A percentile compares a stretch with the other conserved stretches of the same genome.
Conservation (phyloP, 2,329 filamentous ascomycete genomes). For the Bipolaris oryzae region DNA sequence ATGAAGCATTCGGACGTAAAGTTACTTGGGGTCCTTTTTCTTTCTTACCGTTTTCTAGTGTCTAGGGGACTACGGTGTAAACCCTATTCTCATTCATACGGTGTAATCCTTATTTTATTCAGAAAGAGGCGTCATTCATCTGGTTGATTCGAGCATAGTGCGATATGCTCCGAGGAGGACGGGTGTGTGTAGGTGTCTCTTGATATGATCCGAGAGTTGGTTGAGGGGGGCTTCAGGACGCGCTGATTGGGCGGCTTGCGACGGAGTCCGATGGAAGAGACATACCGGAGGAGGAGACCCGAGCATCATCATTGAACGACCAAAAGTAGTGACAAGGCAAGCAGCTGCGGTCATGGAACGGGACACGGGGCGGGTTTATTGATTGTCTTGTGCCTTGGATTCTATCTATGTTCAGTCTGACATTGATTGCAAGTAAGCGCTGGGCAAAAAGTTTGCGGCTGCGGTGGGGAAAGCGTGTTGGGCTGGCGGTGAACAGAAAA, state of each 20-base stretch:
- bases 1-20: background rate
- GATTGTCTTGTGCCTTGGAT: background rate
- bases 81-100: too few relatives aligned
- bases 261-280: slow-evolving; percentile 29
- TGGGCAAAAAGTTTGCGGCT: background rate
- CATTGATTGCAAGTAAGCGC: background rate
- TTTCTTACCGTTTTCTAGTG: background rate
- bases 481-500: slow-evolving; percentile 6
- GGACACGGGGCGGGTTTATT: background rate
- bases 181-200: background rate
- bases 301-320: slow-evolving; percentile 15
- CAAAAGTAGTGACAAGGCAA: background rate
- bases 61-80: background rate
- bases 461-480: slow-evolving; percentile 2
- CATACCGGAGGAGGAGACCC: slow-evolving; percentile 31
- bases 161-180: background rate
- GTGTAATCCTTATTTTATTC: background rate
- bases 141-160: background rate
- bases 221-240: slow-evolving; percentile 10
- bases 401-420: background rate
- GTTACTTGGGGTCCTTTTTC: too few relatives aligned
- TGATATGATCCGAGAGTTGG: slow-evolving; percentile 1
- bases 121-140: slow-evolving; percentile 9
- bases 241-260: slow-evolving; percentile 19
- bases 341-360: background rate